These are phyloP conservation scores for Breynia disticha DNA, from an alignment of 441 rosid genomes.

Conservation along the genomic window DNA sequence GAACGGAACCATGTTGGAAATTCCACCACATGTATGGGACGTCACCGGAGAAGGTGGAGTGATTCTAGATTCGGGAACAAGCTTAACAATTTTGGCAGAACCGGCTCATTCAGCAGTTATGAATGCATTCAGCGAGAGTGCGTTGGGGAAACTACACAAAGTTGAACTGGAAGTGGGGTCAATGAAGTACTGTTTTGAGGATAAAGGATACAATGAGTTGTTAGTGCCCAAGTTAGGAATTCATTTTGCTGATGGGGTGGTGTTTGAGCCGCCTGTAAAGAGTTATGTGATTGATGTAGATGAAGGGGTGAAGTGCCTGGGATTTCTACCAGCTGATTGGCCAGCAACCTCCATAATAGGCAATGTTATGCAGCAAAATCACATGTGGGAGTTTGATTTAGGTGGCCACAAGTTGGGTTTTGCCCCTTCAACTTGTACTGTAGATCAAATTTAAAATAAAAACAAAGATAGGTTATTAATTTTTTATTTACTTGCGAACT, in stretches of 20 bases:
- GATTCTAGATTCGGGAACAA: slow-evolving; percentile 22
- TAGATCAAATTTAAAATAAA: not conserved
- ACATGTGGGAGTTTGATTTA: slow-evolving; percentile 26
- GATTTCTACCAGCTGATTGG: not conserved
- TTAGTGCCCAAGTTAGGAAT: slow-evolving; percentile 12
- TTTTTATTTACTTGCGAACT: too few relatives aligned
- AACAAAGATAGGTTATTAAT: too few relatives aligned
- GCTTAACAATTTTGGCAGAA: slow-evolving; percentile 17
- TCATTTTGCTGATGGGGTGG: slow-evolving; percentile 22
- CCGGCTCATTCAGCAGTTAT: slow-evolving; percentile 11
- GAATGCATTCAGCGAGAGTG: slow-evolving; percentile 5
- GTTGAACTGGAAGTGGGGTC: not conserved
- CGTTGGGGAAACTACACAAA: slow-evolving; percentile 7
- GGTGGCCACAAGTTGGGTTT: slow-evolving; percentile 14
- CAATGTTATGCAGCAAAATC: slow-evolving; percentile 25
- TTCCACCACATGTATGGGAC: slow-evolving; percentile 14
- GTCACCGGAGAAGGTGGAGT: slow-evolving; percentile 6
- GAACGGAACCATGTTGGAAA: slow-evolving; percentile 9
- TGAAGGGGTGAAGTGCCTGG: slow-evolving; percentile 16
- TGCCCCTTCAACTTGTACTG: slow-evolving; percentile 18
- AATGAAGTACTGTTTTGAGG: slow-evolving; percentile 9
- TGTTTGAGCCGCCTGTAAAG: slow-evolving; percentile 15
- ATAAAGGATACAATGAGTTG: not conserved
- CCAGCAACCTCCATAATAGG: slow-evolving; percentile 14
- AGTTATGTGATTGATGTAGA: slow-evolving; percentile 19